Conservation (phyloP, 768 basidiomycete species). For the Rhizopogon sp. region DNA sequence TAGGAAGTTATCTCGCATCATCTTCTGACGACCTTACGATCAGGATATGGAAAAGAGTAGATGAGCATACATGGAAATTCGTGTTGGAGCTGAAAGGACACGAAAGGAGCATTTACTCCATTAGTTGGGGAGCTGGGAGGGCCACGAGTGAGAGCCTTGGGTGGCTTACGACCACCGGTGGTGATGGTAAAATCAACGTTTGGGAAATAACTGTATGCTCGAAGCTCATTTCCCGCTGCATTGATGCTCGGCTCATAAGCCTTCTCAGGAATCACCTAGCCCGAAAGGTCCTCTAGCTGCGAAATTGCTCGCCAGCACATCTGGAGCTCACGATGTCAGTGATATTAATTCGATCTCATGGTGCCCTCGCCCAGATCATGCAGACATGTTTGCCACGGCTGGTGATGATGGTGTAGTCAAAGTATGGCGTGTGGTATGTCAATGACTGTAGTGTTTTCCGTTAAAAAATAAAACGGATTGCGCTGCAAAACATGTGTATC, state of each 20-base stretch:
- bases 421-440: slow-evolving; percentile 60
- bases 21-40: slow-evolving; percentile 83
- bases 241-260: background rate
- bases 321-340: slow-evolving; percentile 71
- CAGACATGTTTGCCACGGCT: slow-evolving; percentile 70
- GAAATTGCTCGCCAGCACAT: slow-evolving; percentile 49
- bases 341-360: slow-evolving; percentile 86
- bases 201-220: slow-evolving; percentile 67
- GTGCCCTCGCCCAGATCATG: slow-evolving; percentile 65
- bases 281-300: slow-evolving; percentile 26
- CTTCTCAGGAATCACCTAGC: slow-evolving; percentile 2
- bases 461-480: background rate
- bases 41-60: slow-evolving; percentile 75
- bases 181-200: slow-evolving; percentile 79
- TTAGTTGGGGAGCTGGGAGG: slow-evolving; percentile 61
- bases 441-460: background rate
- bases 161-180: slow-evolving; percentile 80
- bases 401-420: slow-evolving; percentile 82
- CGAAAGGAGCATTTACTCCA: slow-evolving; percentile 72
- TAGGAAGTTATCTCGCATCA: slow-evolving; percentile 77
- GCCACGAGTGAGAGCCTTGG: slow-evolving; percentile 45
- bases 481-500: background rate
- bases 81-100: slow-evolving; percentile 59
- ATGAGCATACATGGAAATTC: slow-evolving; percentile 59
- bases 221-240: background rate